phyloP scores from a whole-genome alignment of 108 stramenopile species.

The Nannochloropsis gaditana region DNA sequence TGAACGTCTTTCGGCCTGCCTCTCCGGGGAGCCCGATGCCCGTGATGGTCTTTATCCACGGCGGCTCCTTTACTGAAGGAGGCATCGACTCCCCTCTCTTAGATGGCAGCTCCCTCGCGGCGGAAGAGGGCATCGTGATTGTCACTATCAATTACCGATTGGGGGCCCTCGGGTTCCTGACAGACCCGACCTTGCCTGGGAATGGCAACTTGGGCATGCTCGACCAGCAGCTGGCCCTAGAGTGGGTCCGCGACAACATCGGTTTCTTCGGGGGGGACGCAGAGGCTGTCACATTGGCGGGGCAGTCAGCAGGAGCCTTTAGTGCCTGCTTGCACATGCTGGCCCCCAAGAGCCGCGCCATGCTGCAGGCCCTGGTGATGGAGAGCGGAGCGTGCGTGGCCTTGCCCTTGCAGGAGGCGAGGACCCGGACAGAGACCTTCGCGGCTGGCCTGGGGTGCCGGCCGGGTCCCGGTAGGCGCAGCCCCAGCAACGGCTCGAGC shows the following conservation, averaged over 20 bases:
- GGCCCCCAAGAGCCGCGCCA: neutral
- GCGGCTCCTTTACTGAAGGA: neutral
- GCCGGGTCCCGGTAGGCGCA: neutral
- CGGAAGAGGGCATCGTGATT: neutral
- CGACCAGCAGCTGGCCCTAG: constrained; percentile 19
- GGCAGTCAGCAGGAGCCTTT: neutral
- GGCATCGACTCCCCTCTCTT: neutral
- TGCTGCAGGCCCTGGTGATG: neutral
- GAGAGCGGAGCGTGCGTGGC: neutral
- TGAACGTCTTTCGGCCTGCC: neutral
- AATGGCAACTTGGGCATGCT: neutral
- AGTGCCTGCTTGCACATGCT: neutral
- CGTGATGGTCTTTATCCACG: neutral
- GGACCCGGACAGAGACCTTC: neutral
- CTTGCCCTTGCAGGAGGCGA: neutral
- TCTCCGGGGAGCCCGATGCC: neutral
- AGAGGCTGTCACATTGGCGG: neutral
- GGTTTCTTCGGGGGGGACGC: neutral
- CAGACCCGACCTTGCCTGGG: neutral
- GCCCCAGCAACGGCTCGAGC: neutral
- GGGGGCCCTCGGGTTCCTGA: neutral
- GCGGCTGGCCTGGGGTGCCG: neutral
- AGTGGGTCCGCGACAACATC: neutral
- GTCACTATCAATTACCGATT: neutral
- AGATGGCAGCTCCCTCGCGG: neutral